A percentile compares a stretch with the other conserved stretches of the same genome.
Conservation (phyloP, 2,329 filamentous ascomycete species). For the Aspergillus ustus region DNA sequence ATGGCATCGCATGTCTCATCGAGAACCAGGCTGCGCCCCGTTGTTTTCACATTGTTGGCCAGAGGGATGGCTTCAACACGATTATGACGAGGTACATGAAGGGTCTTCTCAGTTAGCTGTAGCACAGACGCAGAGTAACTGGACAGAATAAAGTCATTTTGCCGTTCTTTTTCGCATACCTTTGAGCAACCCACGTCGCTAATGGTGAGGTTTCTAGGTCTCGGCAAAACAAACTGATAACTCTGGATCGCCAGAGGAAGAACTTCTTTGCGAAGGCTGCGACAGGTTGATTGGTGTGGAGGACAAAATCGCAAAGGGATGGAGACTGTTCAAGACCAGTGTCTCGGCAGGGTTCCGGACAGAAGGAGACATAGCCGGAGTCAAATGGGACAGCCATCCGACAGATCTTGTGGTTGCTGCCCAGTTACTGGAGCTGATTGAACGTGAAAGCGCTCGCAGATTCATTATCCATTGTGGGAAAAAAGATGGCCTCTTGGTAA, state of each 20-base stretch:
- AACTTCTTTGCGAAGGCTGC: constrained; percentile 39
- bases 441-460: constrained; percentile 60
- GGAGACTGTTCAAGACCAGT: constrained; percentile 56
- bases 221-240: constrained; percentile 39
- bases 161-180: not conserved
- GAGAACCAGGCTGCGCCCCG: constrained; percentile 25
- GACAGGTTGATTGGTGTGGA: constrained; percentile 44
- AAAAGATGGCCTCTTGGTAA: constrained; percentile 44
- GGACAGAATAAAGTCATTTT: not conserved
- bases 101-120: constrained; percentile 3
- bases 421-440: constrained; percentile 60
- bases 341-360: constrained; percentile 32
- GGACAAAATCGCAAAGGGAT: constrained; percentile 47
- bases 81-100: constrained; percentile 44
- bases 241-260: constrained; percentile 17
- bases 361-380: constrained; percentile 30
- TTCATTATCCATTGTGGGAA: constrained; percentile 54
- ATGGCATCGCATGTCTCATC: constrained; percentile 18
- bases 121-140: constrained; percentile 1
- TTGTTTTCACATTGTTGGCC: constrained; percentile 30
- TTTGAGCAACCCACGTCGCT: constrained; percentile 13
- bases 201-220: constrained; percentile 23
- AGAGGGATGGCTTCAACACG: constrained; percentile 36
- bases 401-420: constrained; percentile 54
- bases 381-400: constrained; percentile 36